Evolutionary conservation across 305 asterid species (phyloP).

Genomic region (Withania somnifera): DNA sequence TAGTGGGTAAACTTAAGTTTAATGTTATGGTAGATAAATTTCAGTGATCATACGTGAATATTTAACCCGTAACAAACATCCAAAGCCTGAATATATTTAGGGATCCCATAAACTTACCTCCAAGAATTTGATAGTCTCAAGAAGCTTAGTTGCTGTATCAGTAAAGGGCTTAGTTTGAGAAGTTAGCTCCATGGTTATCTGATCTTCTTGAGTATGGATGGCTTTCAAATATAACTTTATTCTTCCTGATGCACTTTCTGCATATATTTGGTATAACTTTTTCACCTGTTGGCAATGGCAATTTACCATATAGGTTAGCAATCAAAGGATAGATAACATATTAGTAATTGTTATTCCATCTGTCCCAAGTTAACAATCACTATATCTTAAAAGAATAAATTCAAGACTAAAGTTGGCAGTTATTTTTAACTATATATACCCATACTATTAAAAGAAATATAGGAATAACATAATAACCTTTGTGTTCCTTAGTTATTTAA

Average conservation of each 20-base stretch:
- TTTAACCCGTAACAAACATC: neutral
- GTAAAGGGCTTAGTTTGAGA: constrained; percentile 46
- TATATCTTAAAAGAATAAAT: neutral
- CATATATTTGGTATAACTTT: constrained; percentile 32
- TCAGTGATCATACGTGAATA: neutral
- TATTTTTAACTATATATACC: neutral
- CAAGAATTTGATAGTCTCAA: constrained; percentile 32
- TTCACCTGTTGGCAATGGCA: constrained; percentile 23
- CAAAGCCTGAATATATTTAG: neutral
- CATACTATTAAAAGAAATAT: no score
- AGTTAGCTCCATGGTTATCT: constrained; percentile 23
- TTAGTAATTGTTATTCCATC: no score
- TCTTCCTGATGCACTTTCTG: constrained; percentile 46
- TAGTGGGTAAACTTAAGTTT: no score
- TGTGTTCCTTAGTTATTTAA: no score
- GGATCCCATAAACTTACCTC: constrained; percentile 32
- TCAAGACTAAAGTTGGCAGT: neutral
- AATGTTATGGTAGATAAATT: neutral
- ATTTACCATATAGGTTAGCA: neutral
- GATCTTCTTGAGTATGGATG: constrained; percentile 15
- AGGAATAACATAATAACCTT: no score
- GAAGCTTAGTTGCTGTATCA: constrained; percentile 50
- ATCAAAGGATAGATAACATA: neutral
- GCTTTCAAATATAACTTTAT: constrained; percentile 43
- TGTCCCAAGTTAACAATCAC: no score